Evolutionary conservation across 495 filamentous ascomycete species (phyloP), one percentile per base, ranked within the genome.

Genomic region (Hyaloscypha hepaticicola): DNA sequence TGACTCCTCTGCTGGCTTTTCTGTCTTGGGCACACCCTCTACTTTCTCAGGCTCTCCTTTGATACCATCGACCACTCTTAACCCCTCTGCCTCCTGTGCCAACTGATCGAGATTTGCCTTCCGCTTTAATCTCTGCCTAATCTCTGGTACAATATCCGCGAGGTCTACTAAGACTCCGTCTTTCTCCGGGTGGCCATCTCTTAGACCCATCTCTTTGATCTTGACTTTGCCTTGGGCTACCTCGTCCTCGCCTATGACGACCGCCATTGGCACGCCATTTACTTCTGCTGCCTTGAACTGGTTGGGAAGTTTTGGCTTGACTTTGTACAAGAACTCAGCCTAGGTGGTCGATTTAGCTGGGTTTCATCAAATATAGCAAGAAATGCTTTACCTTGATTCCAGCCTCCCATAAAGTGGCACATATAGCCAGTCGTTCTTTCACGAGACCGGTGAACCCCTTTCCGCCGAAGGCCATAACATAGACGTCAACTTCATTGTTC

Each of bases 391-490:
- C 85, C 78, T 90, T 95, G 72, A 96, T 84, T 31, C 89, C 90
- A 3, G 89, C 87, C 67, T 88, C 83, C 91, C 93, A 93, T 55
- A 95, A 79, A 52, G 75, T 78, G 69, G 85, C 83, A 69, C 86
- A 85, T 58, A 96, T 81, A 28, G 85, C 73, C 86, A 95, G 93
- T 51, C 93, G 85, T 82, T 96, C 89, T 69, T 84, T 83, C 45
- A 96, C 75, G 58, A 96, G 78, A 25, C 92, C 92, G 3, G 81
- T 90, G 77, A 93, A 93, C 19, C 88, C 89, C 77, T 93, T 96
- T 31, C 91, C 90, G 64, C 93, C 93, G 71, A 96, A 92, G 0
- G 92, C 92, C 91, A 97, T 97, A 67, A 97, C 87, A 76, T 83
- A 96, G 58, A 90, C 90, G 72, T 96, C 91, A 1, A 92, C 87